Evolutionary conservation across 106 monocot species (phyloP), one percentile per base, ranked within the genome.

Genomic region (Dioscorea dumetorum): DNA sequence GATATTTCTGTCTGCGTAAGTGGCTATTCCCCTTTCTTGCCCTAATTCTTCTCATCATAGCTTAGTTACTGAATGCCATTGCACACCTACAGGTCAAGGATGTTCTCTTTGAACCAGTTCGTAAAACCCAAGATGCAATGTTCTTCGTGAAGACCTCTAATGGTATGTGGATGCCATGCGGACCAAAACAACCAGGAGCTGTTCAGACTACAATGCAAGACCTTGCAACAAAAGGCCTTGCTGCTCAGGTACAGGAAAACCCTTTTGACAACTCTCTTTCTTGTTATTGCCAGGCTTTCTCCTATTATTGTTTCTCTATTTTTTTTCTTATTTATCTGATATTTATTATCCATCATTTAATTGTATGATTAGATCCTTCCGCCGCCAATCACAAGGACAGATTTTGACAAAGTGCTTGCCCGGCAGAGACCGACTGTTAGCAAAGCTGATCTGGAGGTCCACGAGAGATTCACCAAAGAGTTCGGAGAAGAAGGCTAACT

Each of bases 1-100:
- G 90, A 90, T 78, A 80, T 90, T 14, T 50, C 83, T 67, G 90
- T 90, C 74, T 90, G 90, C 69, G 90, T 90, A 80, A 81, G 90
- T 80, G 33, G 35, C 8, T 18, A 4, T 13, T 12, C 48, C 22
- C 22, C 18, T 17, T 51, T 17, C 2, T 28, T 28, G 28, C 28
- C 28, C 28, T 1, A 28, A 28, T 28, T 28, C 28, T 28, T 28
- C 28, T 28, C 28, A 28, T 28, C 28, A 28, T 28, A 28, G 28
- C 28, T 28, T 28, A 28, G 28, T 28, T 28, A 28, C 28, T 28
- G 28, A 28, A 28, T 28, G 1, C 28, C 28, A 28, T 28, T 28
- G 1, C 28, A 28, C 5, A 17, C 20, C 32, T 16, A 62, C 69
- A 90, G 85, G 90, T 90, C 24, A 90, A 83, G 77, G 90, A 90